Base-by-base conservation (phyloP, 2,329 filamentous ascomycete species). In the Fusarium udum region DNA sequence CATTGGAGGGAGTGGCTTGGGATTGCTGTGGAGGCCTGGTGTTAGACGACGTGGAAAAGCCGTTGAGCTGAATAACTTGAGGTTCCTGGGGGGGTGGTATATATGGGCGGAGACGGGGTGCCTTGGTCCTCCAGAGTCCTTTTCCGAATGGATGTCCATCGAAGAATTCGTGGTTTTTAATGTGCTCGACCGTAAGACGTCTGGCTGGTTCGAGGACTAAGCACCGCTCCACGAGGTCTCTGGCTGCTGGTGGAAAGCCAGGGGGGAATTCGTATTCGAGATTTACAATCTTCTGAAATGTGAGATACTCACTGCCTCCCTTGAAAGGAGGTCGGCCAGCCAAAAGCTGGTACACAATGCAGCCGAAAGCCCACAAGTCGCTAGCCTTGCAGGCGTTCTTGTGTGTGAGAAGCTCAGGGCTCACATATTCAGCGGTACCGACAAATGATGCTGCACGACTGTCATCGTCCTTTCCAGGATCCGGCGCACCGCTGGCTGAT, bases 291-390 rank as follows among this genome's bases (percentile, higher is more conserved):
- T 98, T 99, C 81, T 99, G 96, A 80, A 99, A 99, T 0, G 96
- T 99, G 79, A 96, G 88, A 78, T 98, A 99, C 80, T 99, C 96
- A 75, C 97, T 98, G 20, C 89, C 93, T 45, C 93, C 96, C 82
- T 99, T 99, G 86, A 99, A 99, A 0, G 96, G 96, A 11, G 96
- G 96, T 68, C 96, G 88, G n/a, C 96, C 96, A n/a, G 93, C 93
- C 39, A 99, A 86, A 32, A 99, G 88, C 82, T 99, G 96, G 81
- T 97, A 99, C 72, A 99, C 91, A 77, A 99, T 99, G 84, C 96
- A 99, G 15, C 96, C 96, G 84, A 97, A 99, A 6, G 96, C 96
- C 96, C 96, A 99, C 56, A 99, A 83, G 83, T 99, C 96, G 82
- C 96, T 98, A 48, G 95, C 94, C 84, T 98, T 99, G 86, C 95